Percentiles rank a stretch among this genome's conserved stretches.
phyloP scores from a whole-genome alignment of 345 rosid genomes.

The Melaleuca alternifolia region DNA sequence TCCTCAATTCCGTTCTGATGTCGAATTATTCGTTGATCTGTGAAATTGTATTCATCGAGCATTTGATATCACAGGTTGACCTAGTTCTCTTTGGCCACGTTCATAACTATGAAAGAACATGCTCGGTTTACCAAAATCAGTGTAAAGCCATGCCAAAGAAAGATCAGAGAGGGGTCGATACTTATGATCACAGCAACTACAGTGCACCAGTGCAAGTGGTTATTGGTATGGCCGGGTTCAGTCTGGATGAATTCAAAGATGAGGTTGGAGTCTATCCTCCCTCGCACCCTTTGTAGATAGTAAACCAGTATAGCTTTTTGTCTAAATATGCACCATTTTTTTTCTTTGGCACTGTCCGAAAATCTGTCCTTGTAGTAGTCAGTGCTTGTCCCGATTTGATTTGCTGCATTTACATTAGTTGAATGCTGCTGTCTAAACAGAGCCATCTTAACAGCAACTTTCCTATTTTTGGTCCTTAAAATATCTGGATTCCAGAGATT shows the following conservation, averaged over 20 bases:
- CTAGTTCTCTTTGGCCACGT: conserved; percentile 56
- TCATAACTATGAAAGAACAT: conserved; percentile 65
- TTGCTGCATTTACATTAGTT: not conserved
- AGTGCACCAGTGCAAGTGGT: conserved; percentile 48
- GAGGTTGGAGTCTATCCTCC: conserved; percentile 11
- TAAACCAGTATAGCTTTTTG: not conserved
- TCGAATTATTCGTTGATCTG: not conserved
- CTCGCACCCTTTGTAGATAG: not conserved
- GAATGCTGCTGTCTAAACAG: not conserved
- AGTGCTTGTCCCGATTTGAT: not conserved
- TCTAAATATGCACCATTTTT: not conserved
- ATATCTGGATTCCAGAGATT: not conserved
- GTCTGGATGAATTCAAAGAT: conserved; percentile 22
- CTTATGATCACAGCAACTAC: conserved; percentile 45
- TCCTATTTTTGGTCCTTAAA: not conserved
- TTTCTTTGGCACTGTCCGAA: not conserved
- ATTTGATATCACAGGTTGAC: conserved; percentile 27
- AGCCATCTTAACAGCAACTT: not conserved
- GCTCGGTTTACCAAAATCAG: conserved; percentile 23
- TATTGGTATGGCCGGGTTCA: conserved; percentile 68
- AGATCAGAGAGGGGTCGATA: conserved; percentile 32
- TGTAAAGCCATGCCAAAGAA: conserved; percentile 45
- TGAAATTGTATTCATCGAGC: not conserved
- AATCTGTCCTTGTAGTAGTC: not conserved
- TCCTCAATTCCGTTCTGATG: not conserved